Evolutionary conservation across 495 filamentous ascomycete genomes (phyloP).

Genomic region (Beverwykella pulmonaria): DNA sequence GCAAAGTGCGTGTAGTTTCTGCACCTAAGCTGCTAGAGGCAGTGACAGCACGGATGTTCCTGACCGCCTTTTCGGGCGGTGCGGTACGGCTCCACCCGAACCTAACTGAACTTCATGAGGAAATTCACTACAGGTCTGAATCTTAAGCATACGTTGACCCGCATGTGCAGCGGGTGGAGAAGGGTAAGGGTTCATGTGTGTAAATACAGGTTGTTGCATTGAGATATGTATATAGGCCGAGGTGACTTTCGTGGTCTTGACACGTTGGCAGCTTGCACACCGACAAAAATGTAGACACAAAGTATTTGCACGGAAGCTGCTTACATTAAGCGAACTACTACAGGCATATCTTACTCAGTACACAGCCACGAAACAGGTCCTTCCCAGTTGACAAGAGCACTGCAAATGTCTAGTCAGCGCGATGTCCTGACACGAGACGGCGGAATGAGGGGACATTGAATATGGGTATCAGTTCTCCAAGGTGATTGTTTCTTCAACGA

Average conservation of each 20-base stretch:
- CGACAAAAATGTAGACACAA: not conserved
- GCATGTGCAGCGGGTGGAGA: not conserved
- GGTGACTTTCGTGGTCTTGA: not conserved
- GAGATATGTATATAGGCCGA: too few relatives aligned
- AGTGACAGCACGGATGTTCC: not conserved
- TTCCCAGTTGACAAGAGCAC: not conserved
- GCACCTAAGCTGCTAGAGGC: not conserved
- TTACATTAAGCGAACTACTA: too few relatives aligned
- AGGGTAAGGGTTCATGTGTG: not conserved
- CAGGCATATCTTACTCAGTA: too few relatives aligned
- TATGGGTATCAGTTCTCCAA: constrained; percentile 82
- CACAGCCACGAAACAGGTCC: not conserved
- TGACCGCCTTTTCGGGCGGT: not conserved
- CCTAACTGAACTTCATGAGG: not conserved
- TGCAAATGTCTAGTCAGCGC: not conserved
- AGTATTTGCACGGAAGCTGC: not conserved
- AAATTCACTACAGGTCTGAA: too few relatives aligned
- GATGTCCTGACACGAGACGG: not conserved
- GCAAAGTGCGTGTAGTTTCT: not conserved
- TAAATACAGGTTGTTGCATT: too few relatives aligned
- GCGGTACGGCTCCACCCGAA: not conserved
- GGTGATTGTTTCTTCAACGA: constrained; percentile 72
- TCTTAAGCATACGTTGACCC: not conserved
- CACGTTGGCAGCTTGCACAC: not conserved
- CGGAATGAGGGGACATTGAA: not conserved